Evolutionary conservation across 2,329 filamentous ascomycete species (phyloP), one percentile per base, ranked within the genome.

Genomic region (Aschersonia sp.): DNA sequence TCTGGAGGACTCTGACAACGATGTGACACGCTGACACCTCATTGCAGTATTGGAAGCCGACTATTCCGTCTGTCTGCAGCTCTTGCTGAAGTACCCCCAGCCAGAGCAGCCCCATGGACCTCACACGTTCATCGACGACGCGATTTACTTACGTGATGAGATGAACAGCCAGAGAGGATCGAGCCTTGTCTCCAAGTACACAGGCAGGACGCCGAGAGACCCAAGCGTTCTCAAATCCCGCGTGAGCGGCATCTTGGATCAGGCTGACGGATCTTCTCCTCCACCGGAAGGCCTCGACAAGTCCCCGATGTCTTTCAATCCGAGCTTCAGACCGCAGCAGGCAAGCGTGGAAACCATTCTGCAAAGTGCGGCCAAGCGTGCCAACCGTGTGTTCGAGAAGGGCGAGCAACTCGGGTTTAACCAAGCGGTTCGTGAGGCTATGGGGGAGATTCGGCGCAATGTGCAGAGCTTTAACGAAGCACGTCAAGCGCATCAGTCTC

Each of bases 101-200:
- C 83, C 84, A 2, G 58, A 71, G 4, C 65, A 70, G 3, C 73
- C 80, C 1, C 69, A 83, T 53, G 78, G 80, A 0, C 84, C 89
- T 12, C 78, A 84, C 54, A 85, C 82, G 0, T 87, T 97, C 56
- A 85, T 95, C 44, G 78, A 87, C 50, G 92, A 98, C 64, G 92
- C 89, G 1, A 63, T 92, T 3, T 87, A 84, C 57, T 71, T 94
- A 3, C 73, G 73, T 43, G 71, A 80, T 41, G 81, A 89, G 58
- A 72, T 85, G 35, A 74, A 75, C 50, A 58, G 69, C 1, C 66
- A 74, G 10, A 83, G 84, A 4, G 84, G 83, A 9, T 71, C 74
- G 28, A 68, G 75, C 6, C 70, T 91, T 20, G 80, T 91, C 29
- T 67, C 73, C 52, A 87, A 87, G 53, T 87, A 91, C 59, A 84